phyloP scores from a whole-genome alignment of 225 moss, liverwort and hornwort species.

The Physcomitrium patens region DNA sequence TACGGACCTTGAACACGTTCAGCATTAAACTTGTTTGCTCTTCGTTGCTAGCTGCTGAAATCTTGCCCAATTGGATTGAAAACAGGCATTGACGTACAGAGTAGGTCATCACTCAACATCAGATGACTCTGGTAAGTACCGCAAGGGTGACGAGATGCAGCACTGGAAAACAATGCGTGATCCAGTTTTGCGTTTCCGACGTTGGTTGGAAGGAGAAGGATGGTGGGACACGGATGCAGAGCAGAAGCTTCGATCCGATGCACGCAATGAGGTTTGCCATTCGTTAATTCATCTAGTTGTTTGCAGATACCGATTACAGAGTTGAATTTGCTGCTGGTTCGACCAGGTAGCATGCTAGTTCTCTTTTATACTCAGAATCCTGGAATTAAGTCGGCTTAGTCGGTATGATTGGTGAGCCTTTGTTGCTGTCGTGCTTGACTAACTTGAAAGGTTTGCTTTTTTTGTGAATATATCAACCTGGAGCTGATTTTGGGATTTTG shows the following conservation, averaged over 20 bases:
- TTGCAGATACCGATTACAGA: background rate
- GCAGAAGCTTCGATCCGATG: constrained; percentile 47
- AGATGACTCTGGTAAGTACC: constrained; percentile 97
- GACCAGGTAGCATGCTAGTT: background rate
- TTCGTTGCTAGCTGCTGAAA: background rate
- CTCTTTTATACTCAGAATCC: background rate
- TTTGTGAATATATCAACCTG: background rate
- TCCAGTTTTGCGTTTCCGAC: constrained; percentile 79
- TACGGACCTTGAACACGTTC: background rate
- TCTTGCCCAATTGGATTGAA: constrained; percentile 6
- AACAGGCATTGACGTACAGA: constrained; percentile 87
- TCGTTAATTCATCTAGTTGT: background rate
- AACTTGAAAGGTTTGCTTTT: background rate
- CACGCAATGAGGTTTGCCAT: constrained; percentile 54
- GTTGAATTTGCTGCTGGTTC: background rate
- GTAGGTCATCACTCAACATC: constrained; percentile 98
- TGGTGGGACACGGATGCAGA: constrained; percentile 80
- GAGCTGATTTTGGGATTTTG: constrained; percentile 5
- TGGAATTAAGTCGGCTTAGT: background rate
- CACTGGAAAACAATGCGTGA: constrained; percentile 90
- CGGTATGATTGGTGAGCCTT: background rate
- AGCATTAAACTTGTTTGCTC: background rate
- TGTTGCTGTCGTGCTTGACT: background rate
- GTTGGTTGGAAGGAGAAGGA: constrained; percentile 78
- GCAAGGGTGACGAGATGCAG: constrained; percentile 81